Conservation (phyloP, 352 stramenopile species). For the Phytophthora pini region DNA sequence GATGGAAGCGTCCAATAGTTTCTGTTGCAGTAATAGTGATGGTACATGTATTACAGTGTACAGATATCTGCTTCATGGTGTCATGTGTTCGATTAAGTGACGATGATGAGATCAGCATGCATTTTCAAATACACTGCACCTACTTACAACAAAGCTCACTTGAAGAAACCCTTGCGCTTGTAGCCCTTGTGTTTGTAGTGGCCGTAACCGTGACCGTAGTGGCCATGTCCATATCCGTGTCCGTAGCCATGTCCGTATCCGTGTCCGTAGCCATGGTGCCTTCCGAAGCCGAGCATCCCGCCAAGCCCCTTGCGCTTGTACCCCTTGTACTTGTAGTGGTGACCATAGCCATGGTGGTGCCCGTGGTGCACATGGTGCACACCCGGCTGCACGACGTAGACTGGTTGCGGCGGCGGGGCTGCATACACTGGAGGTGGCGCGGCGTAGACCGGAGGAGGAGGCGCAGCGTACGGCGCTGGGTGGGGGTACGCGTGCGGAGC, state of each 20-base stretch:
- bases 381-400: constrained; percentile 41
- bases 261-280: constrained; percentile 15
- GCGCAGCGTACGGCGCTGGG: constrained; percentile 10
- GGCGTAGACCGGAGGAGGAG: constrained; percentile 20
- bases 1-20: too few species aligned
- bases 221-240: constrained; percentile 23
- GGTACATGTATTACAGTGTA: too few species aligned
- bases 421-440: constrained; percentile 23
- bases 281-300: constrained; percentile 24
- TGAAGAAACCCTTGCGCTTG: constrained; percentile 43
- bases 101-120: too few species aligned
- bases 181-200: constrained; percentile 43
- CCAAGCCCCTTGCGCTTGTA: constrained; percentile 31
- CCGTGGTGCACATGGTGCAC: constrained; percentile 28
- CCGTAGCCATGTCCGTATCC: constrained; percentile 13
- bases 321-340: constrained; percentile 36
- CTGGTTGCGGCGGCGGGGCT: constrained; percentile 23
- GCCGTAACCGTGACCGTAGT: constrained; percentile 26
- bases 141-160: constrained; percentile 12
- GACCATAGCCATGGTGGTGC: constrained; percentile 26
- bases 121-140: constrained; percentile 4
- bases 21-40: background rate
- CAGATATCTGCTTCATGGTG: background rate
- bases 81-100: too few species aligned
- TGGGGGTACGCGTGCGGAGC: constrained; percentile 27